Evolutionary conservation across 371 early-diverging fungal species (phyloP), one percentile per base, ranked within the genome.

Genomic region (Thermomucor indicae-seudaticae): DNA sequence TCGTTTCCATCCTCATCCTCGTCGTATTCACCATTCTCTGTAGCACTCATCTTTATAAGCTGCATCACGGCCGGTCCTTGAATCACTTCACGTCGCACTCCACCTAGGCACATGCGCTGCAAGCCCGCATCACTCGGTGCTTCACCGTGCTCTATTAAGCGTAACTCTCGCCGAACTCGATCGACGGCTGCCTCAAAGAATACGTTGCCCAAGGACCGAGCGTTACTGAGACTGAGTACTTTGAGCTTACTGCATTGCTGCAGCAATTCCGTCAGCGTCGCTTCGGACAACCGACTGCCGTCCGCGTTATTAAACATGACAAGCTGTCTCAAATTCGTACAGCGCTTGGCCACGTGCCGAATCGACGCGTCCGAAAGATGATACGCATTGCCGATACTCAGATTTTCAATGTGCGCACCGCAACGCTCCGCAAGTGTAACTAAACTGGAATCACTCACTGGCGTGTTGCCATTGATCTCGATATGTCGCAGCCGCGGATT

Each of bases 381-480:
- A 35, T 61, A 43, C 5, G 71, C 68, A 47, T 74, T 74, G 7
- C 71, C 71, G 19, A 74, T 68, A 28, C 60, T 62, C 2, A 74
- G 59, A 29, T 53, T 55, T 27, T 74, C 68, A 11, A 74, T 57
- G 23, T 49, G 17, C 6, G 52, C 23, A 6, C 68, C 66, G 35
- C 75, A 74, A 12, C 60, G 51, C 27, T 68, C 68, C 3, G 60
- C 69, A 4, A 74, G 31, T 10, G 66, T 64, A 1, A 66, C 64
- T 16, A 68, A 22, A 46, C 67, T 65, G 3, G 68, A 55, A 39
- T 74, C 71, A 28, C 57, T 70, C 20, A 74, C 57, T 4, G 75
- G 60, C 4, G 74, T 73, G 14, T 44, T 64, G 19, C 75, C 75
- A 41, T 55, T 59, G 48, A 74, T 64, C 48, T 74, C 70, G 3